These are phyloP conservation scores for Amyloporia xantha DNA, from an alignment of 768 basidiomycete species.

Conservation along the genomic window DNA sequence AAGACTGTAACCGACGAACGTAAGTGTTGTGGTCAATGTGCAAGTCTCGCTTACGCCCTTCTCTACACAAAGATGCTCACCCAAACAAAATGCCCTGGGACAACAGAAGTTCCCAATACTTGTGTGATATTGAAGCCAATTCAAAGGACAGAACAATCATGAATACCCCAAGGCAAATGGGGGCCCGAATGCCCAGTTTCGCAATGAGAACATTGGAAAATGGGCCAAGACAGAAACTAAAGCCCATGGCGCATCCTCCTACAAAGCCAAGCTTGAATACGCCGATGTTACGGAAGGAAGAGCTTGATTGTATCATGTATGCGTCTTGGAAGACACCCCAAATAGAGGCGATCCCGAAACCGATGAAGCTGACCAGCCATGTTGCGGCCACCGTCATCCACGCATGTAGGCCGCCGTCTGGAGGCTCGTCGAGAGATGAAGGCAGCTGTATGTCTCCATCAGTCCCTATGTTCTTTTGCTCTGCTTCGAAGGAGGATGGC, in stretches of 20 bases:
- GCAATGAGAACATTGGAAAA: conserved; percentile 1
- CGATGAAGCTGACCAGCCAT: conserved; percentile 1
- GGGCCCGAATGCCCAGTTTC: conserved; percentile 1
- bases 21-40: no score
- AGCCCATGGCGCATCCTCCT: conserved; percentile 2
- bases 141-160: background rate
- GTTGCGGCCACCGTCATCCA: conserved; percentile 3
- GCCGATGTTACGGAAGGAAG: background rate
- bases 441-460: no score
- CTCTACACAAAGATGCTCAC: background rate
- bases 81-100: conserved; percentile 5
- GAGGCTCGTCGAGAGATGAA: conserved; percentile 1
- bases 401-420: conserved; percentile 2
- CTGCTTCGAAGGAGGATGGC: no score
- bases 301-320: background rate
- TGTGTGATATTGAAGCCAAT: background rate
- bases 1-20: background rate
- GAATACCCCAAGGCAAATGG: background rate
- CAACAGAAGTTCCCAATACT: conserved; percentile 1
- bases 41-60: background rate
- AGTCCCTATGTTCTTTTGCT: no score
- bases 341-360: background rate
- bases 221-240: background rate
- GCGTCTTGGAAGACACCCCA: conserved; percentile 3
- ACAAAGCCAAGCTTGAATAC: conserved; percentile 4